Percentiles rank a stretch among this genome's conserved stretches.
phyloP scores from a whole-genome alignment of 2,329 filamentous ascomycete species.

The Fusarium begoniae region DNA sequence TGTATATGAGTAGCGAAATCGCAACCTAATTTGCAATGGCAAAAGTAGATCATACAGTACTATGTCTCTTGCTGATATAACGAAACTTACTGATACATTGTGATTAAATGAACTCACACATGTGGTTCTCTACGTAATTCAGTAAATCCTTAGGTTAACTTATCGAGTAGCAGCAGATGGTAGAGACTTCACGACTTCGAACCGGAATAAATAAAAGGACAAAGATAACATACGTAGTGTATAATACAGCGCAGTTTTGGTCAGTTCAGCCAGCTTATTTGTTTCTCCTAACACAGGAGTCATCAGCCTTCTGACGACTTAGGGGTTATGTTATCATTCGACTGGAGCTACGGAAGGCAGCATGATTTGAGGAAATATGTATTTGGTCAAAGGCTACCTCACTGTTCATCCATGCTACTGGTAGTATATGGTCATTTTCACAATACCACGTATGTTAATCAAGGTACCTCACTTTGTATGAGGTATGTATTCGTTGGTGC shows the following conservation, averaged over 20 bases:
- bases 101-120: background rate
- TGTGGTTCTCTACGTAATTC: background rate
- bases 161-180: background rate
- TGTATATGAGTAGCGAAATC: background rate
- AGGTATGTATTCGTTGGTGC: background rate
- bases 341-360: background rate
- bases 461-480: background rate
- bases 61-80: background rate
- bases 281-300: background rate
- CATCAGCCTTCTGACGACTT: background rate
- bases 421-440: background rate
- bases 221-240: background rate
- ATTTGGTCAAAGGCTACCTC: background rate
- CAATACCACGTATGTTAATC: background rate
- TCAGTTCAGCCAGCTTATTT: background rate
- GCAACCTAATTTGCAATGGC: background rate
- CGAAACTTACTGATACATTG: background rate
- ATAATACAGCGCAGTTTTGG: background rate
- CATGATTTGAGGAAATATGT: background rate
- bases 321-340: background rate
- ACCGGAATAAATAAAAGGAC: background rate
- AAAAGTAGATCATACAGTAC: background rate
- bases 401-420: background rate
- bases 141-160: background rate
- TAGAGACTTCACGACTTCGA: background rate